These are phyloP conservation scores for Trypanosoma boissoni DNA, from an alignment of 208 protist genomes.

Conservation along the genomic window DNA sequence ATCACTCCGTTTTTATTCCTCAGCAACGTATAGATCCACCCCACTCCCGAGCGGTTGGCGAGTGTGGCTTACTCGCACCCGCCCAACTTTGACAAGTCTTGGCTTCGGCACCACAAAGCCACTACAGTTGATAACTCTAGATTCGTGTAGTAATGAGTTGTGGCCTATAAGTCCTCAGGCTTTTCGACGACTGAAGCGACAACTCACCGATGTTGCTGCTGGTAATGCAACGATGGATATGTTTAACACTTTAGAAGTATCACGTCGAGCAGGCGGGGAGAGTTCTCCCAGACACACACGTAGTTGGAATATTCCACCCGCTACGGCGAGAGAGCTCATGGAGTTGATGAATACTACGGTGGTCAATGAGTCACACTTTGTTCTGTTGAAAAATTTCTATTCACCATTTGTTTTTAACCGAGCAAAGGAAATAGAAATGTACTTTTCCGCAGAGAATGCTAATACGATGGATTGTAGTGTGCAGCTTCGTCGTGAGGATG, in stretches of 20 bases:
- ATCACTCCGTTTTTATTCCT: slow-evolving; percentile 46
- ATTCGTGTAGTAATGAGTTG: slow-evolving; percentile 46
- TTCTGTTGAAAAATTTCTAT: slow-evolving; percentile 33
- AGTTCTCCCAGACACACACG: slow-evolving; percentile 21
- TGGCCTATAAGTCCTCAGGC: slow-evolving; percentile 59
- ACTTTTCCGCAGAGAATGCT: slow-evolving; percentile 13
- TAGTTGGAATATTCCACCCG: slow-evolving; percentile 38
- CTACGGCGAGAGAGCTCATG: slow-evolving; percentile 31
- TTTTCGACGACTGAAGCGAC: slow-evolving; percentile 18
- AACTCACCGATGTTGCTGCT: slow-evolving; percentile 27
- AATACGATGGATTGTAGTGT: slow-evolving; percentile 57
- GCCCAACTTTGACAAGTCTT: slow-evolving; percentile 42
- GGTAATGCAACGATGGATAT: slow-evolving; percentile 31
- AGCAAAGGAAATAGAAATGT: slow-evolving; percentile 20
- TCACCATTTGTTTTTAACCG: slow-evolving; percentile 64
- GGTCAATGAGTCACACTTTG: slow-evolving; percentile 2
- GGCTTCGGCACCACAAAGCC: slow-evolving; percentile 26
- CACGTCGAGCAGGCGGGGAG: slow-evolving; percentile 13
- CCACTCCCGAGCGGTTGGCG: slow-evolving; percentile 27
- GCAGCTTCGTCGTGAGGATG: slow-evolving; percentile 37
- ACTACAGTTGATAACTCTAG: slow-evolving; percentile 52
- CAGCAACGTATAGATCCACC: slow-evolving; percentile 29
- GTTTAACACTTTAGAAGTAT: slow-evolving; percentile 35
- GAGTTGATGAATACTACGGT: slow-evolving; percentile 25
- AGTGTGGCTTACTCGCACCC: slow-evolving; percentile 49